Percentiles rank a stretch among this genome's conserved stretches.
These are phyloP conservation scores for Eucalyptus polyanthemos DNA, from an alignment of 345 rosid species.

Conservation along the genomic window DNA sequence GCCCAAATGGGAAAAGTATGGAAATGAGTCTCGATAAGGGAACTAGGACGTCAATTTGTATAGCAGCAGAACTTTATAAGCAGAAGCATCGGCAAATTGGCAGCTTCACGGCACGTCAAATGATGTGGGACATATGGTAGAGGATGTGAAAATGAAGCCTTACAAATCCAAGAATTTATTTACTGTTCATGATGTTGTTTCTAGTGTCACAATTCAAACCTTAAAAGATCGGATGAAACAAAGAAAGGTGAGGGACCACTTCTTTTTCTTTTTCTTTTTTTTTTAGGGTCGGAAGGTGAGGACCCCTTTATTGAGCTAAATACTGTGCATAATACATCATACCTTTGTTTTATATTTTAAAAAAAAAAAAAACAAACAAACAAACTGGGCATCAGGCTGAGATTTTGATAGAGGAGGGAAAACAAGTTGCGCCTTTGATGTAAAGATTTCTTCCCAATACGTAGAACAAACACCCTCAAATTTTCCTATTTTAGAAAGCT, in stretches of 20 bases:
- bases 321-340: background rate
- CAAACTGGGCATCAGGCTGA: background rate
- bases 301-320: background rate
- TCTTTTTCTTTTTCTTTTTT: fast-evolving
- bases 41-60: background rate
- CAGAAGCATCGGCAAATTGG: background rate
- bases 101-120: background rate
- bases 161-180: background rate
- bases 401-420: background rate
- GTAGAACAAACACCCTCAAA: constrained; percentile 49
- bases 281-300: no score
- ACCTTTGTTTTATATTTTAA: background rate
- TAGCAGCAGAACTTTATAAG: background rate
- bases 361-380: no score
- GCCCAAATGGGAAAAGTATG: background rate
- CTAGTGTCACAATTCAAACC: background rate
- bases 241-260: background rate
- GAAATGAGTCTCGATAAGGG: background rate
- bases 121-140: background rate
- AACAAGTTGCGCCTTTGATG: constrained; percentile 45
- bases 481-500: constrained; percentile 45
- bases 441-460: constrained; percentile 65
- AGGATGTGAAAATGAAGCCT: background rate
- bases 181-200: background rate
- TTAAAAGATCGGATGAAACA: background rate